These are phyloP conservation scores for Rhododendron ferrugineum DNA, from an alignment of 148 eudicot species.

Conservation along the genomic window DNA sequence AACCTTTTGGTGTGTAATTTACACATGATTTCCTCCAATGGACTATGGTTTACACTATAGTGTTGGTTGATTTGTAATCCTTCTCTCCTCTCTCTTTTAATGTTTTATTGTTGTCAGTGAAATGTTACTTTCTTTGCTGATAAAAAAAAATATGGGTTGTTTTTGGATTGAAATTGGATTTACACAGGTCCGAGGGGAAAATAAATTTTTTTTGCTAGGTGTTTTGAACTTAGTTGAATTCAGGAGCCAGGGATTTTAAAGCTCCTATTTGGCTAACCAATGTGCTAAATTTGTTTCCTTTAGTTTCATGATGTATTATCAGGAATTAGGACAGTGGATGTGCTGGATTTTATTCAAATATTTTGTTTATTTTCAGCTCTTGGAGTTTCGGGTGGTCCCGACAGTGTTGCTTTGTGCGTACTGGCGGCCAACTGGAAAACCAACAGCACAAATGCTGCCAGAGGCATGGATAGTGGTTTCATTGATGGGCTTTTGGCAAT, in stretches of 20 bases:
- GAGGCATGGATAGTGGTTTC: conserved; percentile 25
- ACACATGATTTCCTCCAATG: no score
- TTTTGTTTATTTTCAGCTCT: conserved; percentile 48
- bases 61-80: no score
- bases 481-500: conserved; percentile 79
- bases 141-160: background rate
- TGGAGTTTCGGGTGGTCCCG: conserved; percentile 98
- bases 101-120: no score
- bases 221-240: background rate
- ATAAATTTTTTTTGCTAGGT: background rate
- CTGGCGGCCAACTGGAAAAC: conserved; percentile 76
- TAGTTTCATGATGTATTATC: background rate
- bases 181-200: background rate
- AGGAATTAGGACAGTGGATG: background rate
- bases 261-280: background rate
- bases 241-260: background rate
- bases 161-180: background rate
- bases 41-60: no score
- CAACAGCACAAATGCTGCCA: conserved; percentile 16
- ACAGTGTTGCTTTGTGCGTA: conserved; percentile 84
- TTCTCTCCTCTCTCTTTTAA: no score
- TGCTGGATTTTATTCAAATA: background rate
- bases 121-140: no score
- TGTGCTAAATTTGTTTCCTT: background rate
- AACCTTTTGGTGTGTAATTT: no score